Evolutionary conservation across 116 monocot genomes (phyloP), one percentile per base, ranked within the genome.

Genomic region (Phalaenopsis hybrid): DNA sequence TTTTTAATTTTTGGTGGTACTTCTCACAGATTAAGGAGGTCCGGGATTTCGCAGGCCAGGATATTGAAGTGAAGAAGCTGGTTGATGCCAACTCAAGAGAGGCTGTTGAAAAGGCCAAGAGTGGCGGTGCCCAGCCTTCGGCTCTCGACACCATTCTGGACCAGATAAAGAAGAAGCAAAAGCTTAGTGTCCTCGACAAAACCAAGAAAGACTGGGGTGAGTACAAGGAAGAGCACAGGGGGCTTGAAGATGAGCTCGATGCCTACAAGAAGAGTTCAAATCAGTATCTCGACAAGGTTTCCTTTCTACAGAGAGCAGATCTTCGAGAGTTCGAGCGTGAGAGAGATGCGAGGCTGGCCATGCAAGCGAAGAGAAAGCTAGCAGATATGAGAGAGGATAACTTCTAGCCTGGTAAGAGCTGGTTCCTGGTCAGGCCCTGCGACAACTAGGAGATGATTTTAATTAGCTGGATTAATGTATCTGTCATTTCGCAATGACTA

Each of bases 201-300:
- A 95, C 95, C 21, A 99, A 93, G 80, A 99, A 93, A 78, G 99
- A 99, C 82, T 99, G 93, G 99, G 91, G 90, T 25, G 93, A 93
- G 59, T 95, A 83, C 83, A 99, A 98, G 87, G 98, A 93, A 41
- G 92, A 96, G 80, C 91, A 90, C 84, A 93, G 86, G 81, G 92
- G 94, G 13, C 84, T 95, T 23, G 95, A 93, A 57, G 92, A 91
- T 0, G 89, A 99, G 82, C 83, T 99, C 73, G 93, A 92, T 75
- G 89, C 88, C 15, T 93, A 95, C 88, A 99, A 99, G 90, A 99
- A 95, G 88, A 99, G 99, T 78, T 93, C 95, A 11, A 93, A 94
- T 74, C 88, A 96, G 80, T 94, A 96, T 72, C 86, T 96, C 11
- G 96, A 96, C 80, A 95, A 88, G 79, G 93, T 95, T 18, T 93